Base-by-base conservation (phyloP, 768 basidiomycete genomes). In the Phallus indusiatus region DNA sequence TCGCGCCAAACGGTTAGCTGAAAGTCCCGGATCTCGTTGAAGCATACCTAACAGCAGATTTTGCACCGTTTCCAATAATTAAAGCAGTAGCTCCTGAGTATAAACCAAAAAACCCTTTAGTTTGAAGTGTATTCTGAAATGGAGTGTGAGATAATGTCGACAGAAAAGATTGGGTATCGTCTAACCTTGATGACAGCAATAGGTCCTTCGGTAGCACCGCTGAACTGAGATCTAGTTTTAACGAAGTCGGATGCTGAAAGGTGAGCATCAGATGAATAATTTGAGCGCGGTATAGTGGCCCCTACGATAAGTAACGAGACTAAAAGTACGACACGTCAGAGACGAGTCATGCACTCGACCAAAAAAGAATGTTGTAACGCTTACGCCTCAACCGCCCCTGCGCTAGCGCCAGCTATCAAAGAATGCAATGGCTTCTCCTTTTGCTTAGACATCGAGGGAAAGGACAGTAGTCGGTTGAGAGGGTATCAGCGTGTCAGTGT, bases 171-270 rank as follows among this genome's bases (percentile, higher is more conserved):
- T 42, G 12, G 4, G n/a, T 42, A 28, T 54, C 11, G 17, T 35
- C 50, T 22, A 18, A 51, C 57, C 57, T 59, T 50, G 17, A 59
- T 59, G 28, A 59, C 57, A 42, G 57, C 57, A 37, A 59, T 59
- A 20, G 57, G 57, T 18, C 57, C 57, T 50, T 59, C 57, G n/a
- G 57, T 5, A 24, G 50, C 18, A 36, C 88, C 89, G 47, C 88
- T 82, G 64, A 97, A 96, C 72, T 98, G 95, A 3, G 90, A 85
- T 46, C 92, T 82, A 14, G 95, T 97, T 74, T 98, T 97, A 54
- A 95, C 85, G 66, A 84, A 94, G 69, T 98, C 93, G 0, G 90
- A 59, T 6, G 57, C 57, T 59, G 49, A 9, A 53, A 2, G 16
- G 35, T 24, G 17, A 7, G 42, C 37, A 20, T 50, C 47, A 48